Conservation (phyloP, 2,329 filamentous ascomycete genomes). For the Mollisia scopiformis region DNA sequence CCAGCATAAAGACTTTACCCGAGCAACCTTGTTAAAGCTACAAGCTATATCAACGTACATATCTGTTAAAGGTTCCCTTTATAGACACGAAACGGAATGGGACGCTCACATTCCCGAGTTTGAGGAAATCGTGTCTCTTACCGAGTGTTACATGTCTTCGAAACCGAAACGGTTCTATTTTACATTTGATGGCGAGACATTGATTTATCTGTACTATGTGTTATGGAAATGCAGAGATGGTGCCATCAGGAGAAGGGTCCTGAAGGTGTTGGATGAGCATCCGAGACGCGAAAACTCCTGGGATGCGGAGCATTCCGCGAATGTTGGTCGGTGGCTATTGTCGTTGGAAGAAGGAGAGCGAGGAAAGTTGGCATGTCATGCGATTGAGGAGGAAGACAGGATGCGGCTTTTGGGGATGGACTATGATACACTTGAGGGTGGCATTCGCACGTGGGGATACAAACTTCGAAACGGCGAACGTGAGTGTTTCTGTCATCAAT, state of each 20-base stretch:
- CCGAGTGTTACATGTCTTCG: constrained; percentile 31
- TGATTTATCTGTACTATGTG: background rate
- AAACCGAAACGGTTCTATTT: background rate
- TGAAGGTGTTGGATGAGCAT: background rate
- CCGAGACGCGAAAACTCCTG: background rate
- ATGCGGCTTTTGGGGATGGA: background rate
- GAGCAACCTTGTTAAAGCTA: constrained; percentile 55
- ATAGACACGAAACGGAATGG: constrained; percentile 56
- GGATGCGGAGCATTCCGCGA: background rate
- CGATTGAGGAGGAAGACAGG: background rate
- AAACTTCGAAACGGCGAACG: background rate
- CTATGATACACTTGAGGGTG: constrained; percentile 1
- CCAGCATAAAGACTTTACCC: constrained; percentile 46
- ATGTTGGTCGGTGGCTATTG: background rate
- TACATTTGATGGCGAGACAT: constrained; percentile 3
- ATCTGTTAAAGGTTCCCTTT: constrained; percentile 3
- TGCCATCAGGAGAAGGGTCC: background rate
- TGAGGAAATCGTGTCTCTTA: constrained; percentile 56
- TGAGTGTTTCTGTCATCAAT: too few relatives aligned
- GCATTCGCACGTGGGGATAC: background rate
- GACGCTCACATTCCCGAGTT: constrained; percentile 56
- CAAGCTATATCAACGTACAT: constrained; percentile 55
- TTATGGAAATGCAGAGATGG: constrained; percentile 4
- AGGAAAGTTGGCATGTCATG: background rate
- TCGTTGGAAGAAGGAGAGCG: background rate